Conservation (phyloP, 345 rosid genomes). For the Salix exigua region DNA sequence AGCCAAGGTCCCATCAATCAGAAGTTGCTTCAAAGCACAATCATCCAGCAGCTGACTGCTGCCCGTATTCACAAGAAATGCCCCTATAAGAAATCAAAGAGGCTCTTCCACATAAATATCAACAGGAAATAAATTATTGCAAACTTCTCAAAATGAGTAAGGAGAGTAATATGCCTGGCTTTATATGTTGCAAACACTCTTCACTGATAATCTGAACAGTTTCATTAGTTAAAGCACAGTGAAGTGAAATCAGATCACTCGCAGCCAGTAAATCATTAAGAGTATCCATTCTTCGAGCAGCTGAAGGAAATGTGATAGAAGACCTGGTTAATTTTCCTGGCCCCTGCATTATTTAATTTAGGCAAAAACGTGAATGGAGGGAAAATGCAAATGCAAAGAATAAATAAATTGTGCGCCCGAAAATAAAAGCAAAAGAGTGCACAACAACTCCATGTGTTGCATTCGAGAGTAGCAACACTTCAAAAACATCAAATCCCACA, state of each 20-base stretch:
- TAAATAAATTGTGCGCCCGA: neutral
- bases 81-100: constrained; percentile 47
- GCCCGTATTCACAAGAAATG: constrained; percentile 94
- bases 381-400: neutral
- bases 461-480: neutral
- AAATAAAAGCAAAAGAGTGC: neutral
- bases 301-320: constrained; percentile 66
- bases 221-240: constrained; percentile 78
- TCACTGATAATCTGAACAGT: constrained; percentile 91
- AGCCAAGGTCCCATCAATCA: constrained; percentile 92
- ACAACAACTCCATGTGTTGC: neutral
- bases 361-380: constrained; percentile 5
- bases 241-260: constrained; percentile 92
- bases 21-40: constrained; percentile 85
- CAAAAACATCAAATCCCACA: neutral
- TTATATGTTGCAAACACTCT: constrained; percentile 92
- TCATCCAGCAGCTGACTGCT: constrained; percentile 95
- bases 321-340: constrained; percentile 58
- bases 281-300: constrained; percentile 97
- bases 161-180: constrained; percentile 59
- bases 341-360: constrained; percentile 40
- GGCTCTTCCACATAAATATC: neutral
- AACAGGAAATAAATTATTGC: neutral
- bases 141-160: neutral
- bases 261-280: constrained; percentile 93